A percentile compares a stretch with the other conserved stretches of the same genome.
These are phyloP conservation scores for Aspergillus ellipticus DNA, from an alignment of 495 filamentous ascomycete genomes.

Conservation along the genomic window DNA sequence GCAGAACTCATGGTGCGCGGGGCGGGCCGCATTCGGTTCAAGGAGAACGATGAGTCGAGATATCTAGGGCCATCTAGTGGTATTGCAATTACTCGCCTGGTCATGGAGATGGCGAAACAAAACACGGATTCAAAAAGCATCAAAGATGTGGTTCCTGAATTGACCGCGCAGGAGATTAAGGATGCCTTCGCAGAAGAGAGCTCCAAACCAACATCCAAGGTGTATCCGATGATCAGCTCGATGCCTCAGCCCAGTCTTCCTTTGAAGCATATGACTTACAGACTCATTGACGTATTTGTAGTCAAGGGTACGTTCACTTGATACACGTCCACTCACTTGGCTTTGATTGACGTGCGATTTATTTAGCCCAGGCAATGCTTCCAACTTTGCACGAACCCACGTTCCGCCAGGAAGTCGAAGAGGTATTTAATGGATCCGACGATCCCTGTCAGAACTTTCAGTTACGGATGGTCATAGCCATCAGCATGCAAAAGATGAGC, in stretches of 20 bases:
- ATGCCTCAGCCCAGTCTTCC: constrained; percentile 69
- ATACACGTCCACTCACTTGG: constrained; percentile 5
- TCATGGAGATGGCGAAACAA: constrained; percentile 92
- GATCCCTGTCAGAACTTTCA: constrained; percentile 84
- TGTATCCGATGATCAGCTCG: constrained; percentile 75
- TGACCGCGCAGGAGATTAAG: constrained; percentile 56
- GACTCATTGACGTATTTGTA: constrained; percentile 73
- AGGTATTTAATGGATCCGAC: constrained; percentile 69
- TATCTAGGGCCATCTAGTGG: constrained; percentile 91
- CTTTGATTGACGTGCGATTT: constrained; percentile 10
- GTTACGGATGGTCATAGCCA: constrained; percentile 83
- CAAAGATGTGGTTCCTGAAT: constrained; percentile 77
- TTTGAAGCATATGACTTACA: constrained; percentile 59
- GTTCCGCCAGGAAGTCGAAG: constrained; percentile 70
- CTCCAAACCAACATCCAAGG: constrained; percentile 59
- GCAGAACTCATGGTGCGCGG: constrained; percentile 78
- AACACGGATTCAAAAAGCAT: constrained; percentile 81
- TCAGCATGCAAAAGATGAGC: constrained; percentile 86
- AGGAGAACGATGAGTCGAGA: constrained; percentile 76
- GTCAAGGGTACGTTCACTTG: constrained; percentile 62
- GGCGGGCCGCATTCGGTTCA: constrained; percentile 75
- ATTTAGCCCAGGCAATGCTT: constrained; percentile 74
- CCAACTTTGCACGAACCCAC: constrained; percentile 81
- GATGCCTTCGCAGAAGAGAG: constrained; percentile 53
- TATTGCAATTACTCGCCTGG: constrained; percentile 85